A percentile compares a stretch with the other conserved stretches of the same genome.
Evolutionary conservation across 805 yeast genomes (phyloP).

Genomic region (Starmerella sp.): DNA sequence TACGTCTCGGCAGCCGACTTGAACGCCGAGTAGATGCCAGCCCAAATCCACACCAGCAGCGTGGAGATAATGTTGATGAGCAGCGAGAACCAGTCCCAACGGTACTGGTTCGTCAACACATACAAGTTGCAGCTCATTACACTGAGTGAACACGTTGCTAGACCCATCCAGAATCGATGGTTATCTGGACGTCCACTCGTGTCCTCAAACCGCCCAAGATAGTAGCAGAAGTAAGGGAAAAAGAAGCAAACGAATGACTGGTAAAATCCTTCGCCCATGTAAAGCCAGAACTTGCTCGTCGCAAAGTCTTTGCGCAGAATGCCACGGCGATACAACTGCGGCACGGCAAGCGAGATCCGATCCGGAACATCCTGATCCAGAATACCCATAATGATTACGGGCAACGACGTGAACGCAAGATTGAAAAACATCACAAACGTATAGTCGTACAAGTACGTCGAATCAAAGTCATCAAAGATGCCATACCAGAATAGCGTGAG

Average conservation of each 20-base stretch:
- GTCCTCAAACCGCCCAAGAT: constrained; percentile 30
- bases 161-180: constrained; percentile 66
- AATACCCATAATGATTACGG: constrained; percentile 62
- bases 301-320: constrained; percentile 58
- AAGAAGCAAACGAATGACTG: constrained; percentile 60
- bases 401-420: constrained; percentile 71
- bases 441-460: constrained; percentile 65
- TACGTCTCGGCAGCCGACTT: constrained; percentile 46
- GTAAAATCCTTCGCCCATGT: constrained; percentile 64
- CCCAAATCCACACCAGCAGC: constrained; percentile 58
- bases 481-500: constrained; percentile 73
- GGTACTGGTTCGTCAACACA: constrained; percentile 53
- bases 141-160: constrained; percentile 49
- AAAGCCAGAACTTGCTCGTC: constrained; percentile 45
- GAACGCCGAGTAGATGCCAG: constrained; percentile 65
- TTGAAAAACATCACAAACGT: constrained; percentile 72
- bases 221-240: constrained; percentile 54
- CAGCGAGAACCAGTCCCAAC: constrained; percentile 69
- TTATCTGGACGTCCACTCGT: constrained; percentile 25
- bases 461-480: constrained; percentile 57
- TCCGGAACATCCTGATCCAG: constrained; percentile 71
- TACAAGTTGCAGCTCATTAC: constrained; percentile 56
- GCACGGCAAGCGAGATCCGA: constrained; percentile 53
- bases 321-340: constrained; percentile 60
- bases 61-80: constrained; percentile 45